Percentiles rank a stretch among this genome's conserved stretches.
Evolutionary conservation across 1,284 basidiomycete genomes (phyloP).

Genomic region (Singerocomus rubriflavus): DNA sequence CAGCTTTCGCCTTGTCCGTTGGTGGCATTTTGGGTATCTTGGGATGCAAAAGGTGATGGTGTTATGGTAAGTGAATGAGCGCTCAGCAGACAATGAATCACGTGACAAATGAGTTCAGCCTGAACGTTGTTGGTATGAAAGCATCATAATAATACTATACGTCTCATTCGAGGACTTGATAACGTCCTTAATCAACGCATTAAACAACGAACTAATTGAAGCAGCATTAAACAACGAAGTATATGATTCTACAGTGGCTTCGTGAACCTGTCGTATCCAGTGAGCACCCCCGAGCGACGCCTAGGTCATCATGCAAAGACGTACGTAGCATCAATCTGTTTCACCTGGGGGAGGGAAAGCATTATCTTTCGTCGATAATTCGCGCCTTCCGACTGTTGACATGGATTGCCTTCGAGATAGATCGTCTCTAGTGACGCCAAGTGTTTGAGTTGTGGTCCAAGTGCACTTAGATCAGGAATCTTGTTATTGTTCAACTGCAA

Average conservation of each 20-base stretch:
- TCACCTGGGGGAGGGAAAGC: conserved; percentile 82
- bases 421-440: conserved; percentile 77
- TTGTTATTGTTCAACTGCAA: conserved; percentile 84
- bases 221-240: neutral
- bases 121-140: too few relatives aligned
- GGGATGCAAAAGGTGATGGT: neutral
- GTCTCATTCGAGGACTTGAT: neutral
- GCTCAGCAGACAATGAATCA: conserved; percentile 4
- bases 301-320: conserved; percentile 32
- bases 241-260: conserved; percentile 15
- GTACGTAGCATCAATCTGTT: conserved; percentile 94
- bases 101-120: conserved; percentile 13
- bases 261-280: conserved; percentile 17
- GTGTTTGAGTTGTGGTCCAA: conserved; percentile 75
- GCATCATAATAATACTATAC: neutral
- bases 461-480: conserved; percentile 63
- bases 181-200: neutral
- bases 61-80: neutral
- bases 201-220: neutral
- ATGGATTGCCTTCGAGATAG: conserved; percentile 94
- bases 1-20: conserved; percentile 55
- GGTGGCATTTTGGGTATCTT: conserved; percentile 31
- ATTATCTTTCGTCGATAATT: conserved; percentile 90
- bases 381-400: conserved; percentile 74
- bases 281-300: conserved; percentile 5